These are phyloP conservation scores for Trichoderma aggressivum DNA, from an alignment of 2,329 filamentous ascomycete genomes.

Conservation along the genomic window DNA sequence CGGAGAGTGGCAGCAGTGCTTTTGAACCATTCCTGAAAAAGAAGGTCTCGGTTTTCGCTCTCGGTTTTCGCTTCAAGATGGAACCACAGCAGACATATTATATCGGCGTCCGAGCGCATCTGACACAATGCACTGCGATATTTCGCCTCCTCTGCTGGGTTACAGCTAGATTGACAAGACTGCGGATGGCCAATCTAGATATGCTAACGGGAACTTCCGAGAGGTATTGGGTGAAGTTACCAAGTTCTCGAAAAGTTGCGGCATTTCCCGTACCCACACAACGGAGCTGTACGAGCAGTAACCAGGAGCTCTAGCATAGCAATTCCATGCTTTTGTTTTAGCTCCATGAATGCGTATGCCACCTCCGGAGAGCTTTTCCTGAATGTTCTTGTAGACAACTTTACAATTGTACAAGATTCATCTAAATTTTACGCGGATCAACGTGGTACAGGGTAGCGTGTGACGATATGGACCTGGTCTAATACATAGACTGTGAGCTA, in stretches of 20 bases:
- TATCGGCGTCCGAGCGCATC: neutral
- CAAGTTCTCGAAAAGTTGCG: too few relatives aligned
- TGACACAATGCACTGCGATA: neutral
- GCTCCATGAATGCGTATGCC: neutral
- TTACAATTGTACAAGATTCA: neutral
- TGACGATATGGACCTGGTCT: neutral
- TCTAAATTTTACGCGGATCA: rapidly evolving
- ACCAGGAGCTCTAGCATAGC: too few relatives aligned
- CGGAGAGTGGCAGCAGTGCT: neutral
- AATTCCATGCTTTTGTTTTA: neutral
- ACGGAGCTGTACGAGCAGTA: too few relatives aligned
- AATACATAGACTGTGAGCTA: too few relatives aligned
- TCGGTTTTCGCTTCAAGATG: neutral
- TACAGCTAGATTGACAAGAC: neutral
- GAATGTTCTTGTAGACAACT: neutral
- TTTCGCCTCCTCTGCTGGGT: neutral
- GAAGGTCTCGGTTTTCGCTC: neutral
- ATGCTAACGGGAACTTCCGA: too few relatives aligned
- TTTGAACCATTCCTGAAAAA: neutral
- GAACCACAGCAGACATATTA: neutral
- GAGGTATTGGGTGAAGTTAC: too few relatives aligned
- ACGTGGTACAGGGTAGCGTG: neutral
- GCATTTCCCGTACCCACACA: too few relatives aligned
- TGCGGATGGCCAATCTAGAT: too few relatives aligned
- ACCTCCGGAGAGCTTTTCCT: neutral